Base-by-base conservation (phyloP, 2,329 filamentous ascomycete species). In the Epichloe baconii region DNA sequence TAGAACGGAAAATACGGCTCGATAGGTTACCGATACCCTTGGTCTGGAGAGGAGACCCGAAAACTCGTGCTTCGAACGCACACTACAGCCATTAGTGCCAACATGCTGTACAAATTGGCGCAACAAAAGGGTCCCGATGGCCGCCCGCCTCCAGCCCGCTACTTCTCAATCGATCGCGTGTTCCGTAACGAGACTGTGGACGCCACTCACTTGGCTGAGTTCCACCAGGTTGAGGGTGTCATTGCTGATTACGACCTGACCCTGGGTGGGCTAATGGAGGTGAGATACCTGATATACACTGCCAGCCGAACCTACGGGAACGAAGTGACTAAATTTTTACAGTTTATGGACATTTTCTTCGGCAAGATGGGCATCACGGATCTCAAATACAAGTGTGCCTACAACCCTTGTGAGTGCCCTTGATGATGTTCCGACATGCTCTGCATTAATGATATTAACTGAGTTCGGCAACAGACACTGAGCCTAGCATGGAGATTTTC, bases 151-250 rank as follows among this genome's bases (percentile, higher is more conserved):
- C 77, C 80, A 37, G 89, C 88, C n/a, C 83, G 90, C 55, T 97
- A 95, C 75, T 98, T 98, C 76, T 95, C 88, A 55, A 98, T 98
- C 66, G 93, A 98, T 70, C 83, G 93, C 50, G 93, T 98, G 54
- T 98, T 98, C 83, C 82, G 88, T 58, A 98, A 98, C 69, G 93
- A 98, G 71, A 88, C 88, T 3, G 90, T 98, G 53, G 93, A 98
- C 64, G 90, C 90, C 14, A 98, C 93, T 8, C 93, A 98, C 75
- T 71, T 98, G 63, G 90, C 89, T 40, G 93, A 98, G 69, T 98
- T 98, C 77, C 93, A 98, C 72, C 93, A 98, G 67, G 88, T 97
- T 36, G 93, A 98, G 71, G 93, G 93, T 69, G 91, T 98, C 48
- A 97, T 98, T 70, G 93, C 93, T 26, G 93, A 98, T 70, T 97